Base-by-base conservation (phyloP, 2,329 filamentous ascomycete genomes). In the Diplodia intermedia region DNA sequence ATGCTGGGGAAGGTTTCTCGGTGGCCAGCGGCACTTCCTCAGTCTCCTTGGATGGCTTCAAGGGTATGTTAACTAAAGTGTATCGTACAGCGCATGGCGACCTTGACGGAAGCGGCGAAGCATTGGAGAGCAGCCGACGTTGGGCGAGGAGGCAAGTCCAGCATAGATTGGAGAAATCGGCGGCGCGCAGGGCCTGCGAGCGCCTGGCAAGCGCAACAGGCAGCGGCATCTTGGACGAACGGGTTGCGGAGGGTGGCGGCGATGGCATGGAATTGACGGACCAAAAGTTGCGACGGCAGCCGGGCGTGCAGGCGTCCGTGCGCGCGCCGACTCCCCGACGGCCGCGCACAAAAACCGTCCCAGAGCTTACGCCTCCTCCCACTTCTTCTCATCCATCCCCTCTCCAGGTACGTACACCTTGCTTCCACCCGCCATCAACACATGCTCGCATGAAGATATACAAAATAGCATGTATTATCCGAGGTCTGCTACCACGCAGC, bases 381-480 rank as follows among this genome's bases (percentile, higher is more conserved):
- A 50, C 47, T 36, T 38, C 60, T 47, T 23, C 14, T 38, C 20
- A n/a, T 38, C 31, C 36, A 36, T 12, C 26, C 31, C 43, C 14
- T 8, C 36, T 23, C 33, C 63, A 50, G 49, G 63, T 66, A 57
- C 53, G 63, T 57, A 26, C 18, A 2, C 43, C 5, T 8, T 55
- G 20, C 26, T n/a, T 15, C 20, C 8, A 9, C 15, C 38, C 31
- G 33, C 47, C 5, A 29, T 11, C 38, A 12, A 40, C 20, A 9
- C 23, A 47, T 15, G 5, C 31, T 6, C 18, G 31, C 47, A 73
- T 80, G 78, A 80, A 79, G 78, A 65, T 72, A 74, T 74, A 75
- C 67, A 68, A 63, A 74, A 78, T 79, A 82, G 81, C 81, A 83
- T 83, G 81, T 83, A 83, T 83, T 82, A 83, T 81, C 81, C 77